These are phyloP conservation scores for Alternaria metachromatica DNA, from an alignment of 2,329 filamentous ascomycete genomes.

Conservation along the genomic window DNA sequence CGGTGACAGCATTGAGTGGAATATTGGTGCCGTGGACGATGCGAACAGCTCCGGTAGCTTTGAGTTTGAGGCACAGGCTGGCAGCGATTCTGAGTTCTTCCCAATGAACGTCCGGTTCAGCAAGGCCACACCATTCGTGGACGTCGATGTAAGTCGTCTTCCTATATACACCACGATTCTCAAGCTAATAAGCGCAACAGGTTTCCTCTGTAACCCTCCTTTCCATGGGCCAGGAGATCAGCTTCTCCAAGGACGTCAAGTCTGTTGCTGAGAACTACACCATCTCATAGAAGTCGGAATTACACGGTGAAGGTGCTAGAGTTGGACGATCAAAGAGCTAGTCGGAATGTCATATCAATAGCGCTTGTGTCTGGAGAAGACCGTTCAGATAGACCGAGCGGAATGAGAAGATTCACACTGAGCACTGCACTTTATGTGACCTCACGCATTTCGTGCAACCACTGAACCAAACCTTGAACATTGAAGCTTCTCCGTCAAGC, in stretches of 20 bases:
- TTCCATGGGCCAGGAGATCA: conserved; percentile 78
- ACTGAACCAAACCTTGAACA: background rate
- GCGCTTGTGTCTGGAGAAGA: background rate
- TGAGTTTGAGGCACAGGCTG: conserved; percentile 90
- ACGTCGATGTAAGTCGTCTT: conserved; percentile 80
- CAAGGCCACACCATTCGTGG: conserved; percentile 84
- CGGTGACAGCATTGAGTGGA: conserved; percentile 93
- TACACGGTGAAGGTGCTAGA: background rate
- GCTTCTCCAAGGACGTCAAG: conserved; percentile 82
- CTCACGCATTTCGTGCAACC: background rate
- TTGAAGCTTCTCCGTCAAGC: too few species aligned
- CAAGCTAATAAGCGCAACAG: conserved; percentile 52
- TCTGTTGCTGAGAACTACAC: conserved; percentile 77
- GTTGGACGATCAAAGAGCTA: background rate
- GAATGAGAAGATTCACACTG: background rate
- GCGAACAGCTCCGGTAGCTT: conserved; percentile 85
- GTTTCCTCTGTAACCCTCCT: conserved; percentile 73
- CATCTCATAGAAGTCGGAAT: conserved; percentile 65
- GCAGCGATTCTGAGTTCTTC: conserved; percentile 95
- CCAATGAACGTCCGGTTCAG: conserved; percentile 92
- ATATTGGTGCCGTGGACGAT: conserved; percentile 83
- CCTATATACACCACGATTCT: too few species aligned
- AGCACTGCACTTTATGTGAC: background rate
- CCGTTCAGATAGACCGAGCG: background rate
- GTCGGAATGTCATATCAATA: too few species aligned